Percentiles rank a stretch among this genome's conserved stretches.
Evolutionary conservation across 2,329 filamentous ascomycete genomes (phyloP).

Genomic region (Cylindrodendrum hubeiense): DNA sequence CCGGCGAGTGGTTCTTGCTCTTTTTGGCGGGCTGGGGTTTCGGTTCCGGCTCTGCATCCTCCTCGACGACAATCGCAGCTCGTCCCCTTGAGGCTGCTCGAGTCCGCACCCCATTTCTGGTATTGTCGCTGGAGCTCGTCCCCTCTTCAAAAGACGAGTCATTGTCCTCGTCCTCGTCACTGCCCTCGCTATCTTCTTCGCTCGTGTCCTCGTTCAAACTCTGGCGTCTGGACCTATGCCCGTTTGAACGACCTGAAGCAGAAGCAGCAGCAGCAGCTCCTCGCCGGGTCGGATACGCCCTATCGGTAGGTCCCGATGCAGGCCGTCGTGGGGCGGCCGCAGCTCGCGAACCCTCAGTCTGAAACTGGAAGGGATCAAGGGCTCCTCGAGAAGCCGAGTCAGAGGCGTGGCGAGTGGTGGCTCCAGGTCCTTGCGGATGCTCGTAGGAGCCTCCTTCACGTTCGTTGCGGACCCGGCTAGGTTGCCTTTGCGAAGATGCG

Average conservation of each 20-base stretch:
- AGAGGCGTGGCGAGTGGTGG: conserved; percentile 57
- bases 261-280: conserved; percentile 41
- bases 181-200: conserved; percentile 50
- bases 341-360: conserved; percentile 59
- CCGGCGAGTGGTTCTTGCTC: conserved; percentile 52
- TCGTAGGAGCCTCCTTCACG: conserved; percentile 58
- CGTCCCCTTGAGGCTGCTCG: conserved; percentile 44
- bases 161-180: conserved; percentile 39
- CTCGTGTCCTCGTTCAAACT: conserved; percentile 50
- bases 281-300: conserved; percentile 42
- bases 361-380: conserved; percentile 66
- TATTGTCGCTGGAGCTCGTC: conserved; percentile 53
- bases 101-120: conserved; percentile 51
- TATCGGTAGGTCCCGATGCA: conserved; percentile 50
- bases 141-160: conserved; percentile 45
- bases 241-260: too few species aligned
- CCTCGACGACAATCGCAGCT: conserved; percentile 56
- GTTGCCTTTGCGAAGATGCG: conserved; percentile 53
- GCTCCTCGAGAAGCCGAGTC: conserved; percentile 51
- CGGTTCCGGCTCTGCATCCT: conserved; percentile 47
- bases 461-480: conserved; percentile 49
- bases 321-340: conserved; percentile 52
- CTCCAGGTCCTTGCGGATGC: conserved; percentile 52
- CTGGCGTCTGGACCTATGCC: conserved; percentile 45
- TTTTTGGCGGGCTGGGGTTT: conserved; percentile 49